Conservation (phyloP, 1,139 yeast species). For the Entelexis sorbosivorans region DNA sequence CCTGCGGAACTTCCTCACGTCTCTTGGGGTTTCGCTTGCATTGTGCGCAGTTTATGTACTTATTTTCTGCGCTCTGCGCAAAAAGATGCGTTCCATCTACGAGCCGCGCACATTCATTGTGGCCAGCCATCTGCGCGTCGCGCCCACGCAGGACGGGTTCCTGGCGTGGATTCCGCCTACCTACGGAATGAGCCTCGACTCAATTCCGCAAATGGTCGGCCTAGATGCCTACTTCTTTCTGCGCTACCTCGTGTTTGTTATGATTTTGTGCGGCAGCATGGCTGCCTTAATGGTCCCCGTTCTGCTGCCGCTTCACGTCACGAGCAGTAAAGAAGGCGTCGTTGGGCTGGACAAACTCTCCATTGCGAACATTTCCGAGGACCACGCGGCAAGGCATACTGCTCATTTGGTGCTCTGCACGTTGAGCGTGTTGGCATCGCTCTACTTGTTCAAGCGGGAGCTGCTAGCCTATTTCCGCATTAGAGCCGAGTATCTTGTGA, state of each 20-base stretch:
- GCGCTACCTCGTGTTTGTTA: conserved; percentile 25
- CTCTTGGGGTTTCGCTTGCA: conserved; percentile 24
- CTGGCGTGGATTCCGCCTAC: conserved; percentile 26
- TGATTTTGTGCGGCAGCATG: conserved; percentile 20
- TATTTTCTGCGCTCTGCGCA: conserved; percentile 25
- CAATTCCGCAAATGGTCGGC: conserved; percentile 23
- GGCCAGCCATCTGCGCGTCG: conserved; percentile 21
- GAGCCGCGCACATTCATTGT: conserved; percentile 27
- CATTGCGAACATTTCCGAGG: conserved; percentile 25
- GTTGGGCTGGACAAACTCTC: conserved; percentile 26
- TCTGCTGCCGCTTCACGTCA: conserved; percentile 26
- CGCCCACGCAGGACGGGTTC: conserved; percentile 20
- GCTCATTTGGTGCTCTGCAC: conserved; percentile 26
- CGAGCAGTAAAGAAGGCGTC: conserved; percentile 17
- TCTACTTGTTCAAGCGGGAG: conserved; percentile 24
- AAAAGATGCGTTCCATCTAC: conserved; percentile 25
- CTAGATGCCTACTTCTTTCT: conserved; percentile 30
- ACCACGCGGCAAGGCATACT: conserved; percentile 21
- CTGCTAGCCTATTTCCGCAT: conserved; percentile 24
- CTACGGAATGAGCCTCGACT: conserved; percentile 15
- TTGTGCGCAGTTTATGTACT: conserved; percentile 24
- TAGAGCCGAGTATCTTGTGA: conserved; percentile 24
- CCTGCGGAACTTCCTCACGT: conserved; percentile 24
- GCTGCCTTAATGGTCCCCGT: conserved; percentile 24
- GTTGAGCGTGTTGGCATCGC: conserved; percentile 17